Percentiles rank a stretch among this genome's conserved stretches.
phyloP scores from a whole-genome alignment of 805 yeast species.

The Teunomyces tritomae region DNA sequence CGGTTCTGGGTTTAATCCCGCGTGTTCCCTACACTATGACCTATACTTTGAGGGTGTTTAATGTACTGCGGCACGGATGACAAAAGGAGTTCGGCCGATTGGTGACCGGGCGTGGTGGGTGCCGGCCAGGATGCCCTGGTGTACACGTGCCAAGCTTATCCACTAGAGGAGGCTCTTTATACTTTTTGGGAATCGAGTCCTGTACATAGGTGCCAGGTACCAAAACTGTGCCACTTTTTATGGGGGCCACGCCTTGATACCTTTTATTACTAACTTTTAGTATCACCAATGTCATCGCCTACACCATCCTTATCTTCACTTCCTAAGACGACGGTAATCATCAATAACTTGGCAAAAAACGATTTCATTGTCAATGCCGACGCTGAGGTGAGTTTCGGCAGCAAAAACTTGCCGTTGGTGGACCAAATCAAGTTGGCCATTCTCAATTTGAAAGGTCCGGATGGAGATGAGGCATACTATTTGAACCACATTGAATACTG shows the following conservation, averaged over 20 bases:
- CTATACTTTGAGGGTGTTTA: constrained; percentile 29
- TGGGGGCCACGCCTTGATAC: constrained; percentile 1
- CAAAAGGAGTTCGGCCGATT: too few species aligned
- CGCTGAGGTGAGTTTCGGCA: constrained; percentile 2
- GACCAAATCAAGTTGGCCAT: constrained; percentile 34
- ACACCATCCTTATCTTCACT: constrained; percentile 30
- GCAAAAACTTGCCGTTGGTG: constrained; percentile 25
- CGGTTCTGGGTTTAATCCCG: constrained; percentile 31
- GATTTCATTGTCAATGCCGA: constrained; percentile 24
- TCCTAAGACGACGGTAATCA: constrained; percentile 31
- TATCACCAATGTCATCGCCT: constrained; percentile 35
- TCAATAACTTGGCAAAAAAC: constrained; percentile 29
- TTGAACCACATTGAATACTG: constrained; percentile 31
- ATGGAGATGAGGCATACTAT: constrained; percentile 18
- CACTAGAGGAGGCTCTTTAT: not conserved
- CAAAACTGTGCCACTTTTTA: constrained; percentile 4
- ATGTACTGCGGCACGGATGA: not conserved
- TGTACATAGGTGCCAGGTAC: not conserved
- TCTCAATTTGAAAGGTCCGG: constrained; percentile 18
- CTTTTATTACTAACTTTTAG: constrained; percentile 20
- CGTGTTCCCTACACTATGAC: constrained; percentile 35
- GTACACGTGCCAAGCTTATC: too few species aligned
- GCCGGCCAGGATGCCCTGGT: too few species aligned
- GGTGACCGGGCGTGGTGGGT: too few species aligned
- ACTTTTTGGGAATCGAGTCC: not conserved